Evolutionary conservation across 441 rosid genomes (phyloP).

Genomic region (Syzygium syzygioides): DNA sequence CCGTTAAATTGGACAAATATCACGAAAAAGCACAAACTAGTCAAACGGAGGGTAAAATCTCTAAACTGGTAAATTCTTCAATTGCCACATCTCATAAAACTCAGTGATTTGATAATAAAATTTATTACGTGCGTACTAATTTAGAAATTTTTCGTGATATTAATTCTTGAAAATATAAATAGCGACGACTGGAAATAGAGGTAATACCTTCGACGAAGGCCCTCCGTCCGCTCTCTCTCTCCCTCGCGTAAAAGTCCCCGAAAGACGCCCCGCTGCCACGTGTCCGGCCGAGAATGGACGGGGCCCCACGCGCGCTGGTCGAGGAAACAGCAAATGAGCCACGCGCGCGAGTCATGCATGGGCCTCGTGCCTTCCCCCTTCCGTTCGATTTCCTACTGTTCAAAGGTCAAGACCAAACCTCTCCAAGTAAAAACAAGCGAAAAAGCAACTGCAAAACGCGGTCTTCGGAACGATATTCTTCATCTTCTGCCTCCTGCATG

Average conservation of each 20-base stretch:
- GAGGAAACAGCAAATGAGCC: not conserved
- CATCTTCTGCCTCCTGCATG: not conserved
- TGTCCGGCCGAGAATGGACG: constrained; percentile 13
- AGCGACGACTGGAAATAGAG: no score
- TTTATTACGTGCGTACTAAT: no score
- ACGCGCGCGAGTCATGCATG: not conserved
- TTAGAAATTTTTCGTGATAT: no score
- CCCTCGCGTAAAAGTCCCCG: not conserved
- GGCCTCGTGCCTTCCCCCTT: not conserved
- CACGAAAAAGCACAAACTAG: no score
- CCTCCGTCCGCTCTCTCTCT: no score
- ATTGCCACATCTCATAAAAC: rapidly evolving
- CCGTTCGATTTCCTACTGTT: not conserved
- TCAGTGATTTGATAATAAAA: no score
- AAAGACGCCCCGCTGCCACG: not conserved
- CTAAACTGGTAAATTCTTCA: no score
- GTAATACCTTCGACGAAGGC: no score
- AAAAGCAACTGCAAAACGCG: not conserved
- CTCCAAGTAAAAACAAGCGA: constrained; percentile 13
- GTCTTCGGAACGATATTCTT: not conserved
- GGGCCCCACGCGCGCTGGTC: constrained; percentile 6
- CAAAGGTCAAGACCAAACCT: not conserved
- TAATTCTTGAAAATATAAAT: no score
- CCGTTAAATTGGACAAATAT: no score
- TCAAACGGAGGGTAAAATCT: no score